A percentile compares a stretch with the other conserved stretches of the same genome.
Evolutionary conservation across 257 asterid genomes (phyloP).

Genomic region (Ilex aquifolium): DNA sequence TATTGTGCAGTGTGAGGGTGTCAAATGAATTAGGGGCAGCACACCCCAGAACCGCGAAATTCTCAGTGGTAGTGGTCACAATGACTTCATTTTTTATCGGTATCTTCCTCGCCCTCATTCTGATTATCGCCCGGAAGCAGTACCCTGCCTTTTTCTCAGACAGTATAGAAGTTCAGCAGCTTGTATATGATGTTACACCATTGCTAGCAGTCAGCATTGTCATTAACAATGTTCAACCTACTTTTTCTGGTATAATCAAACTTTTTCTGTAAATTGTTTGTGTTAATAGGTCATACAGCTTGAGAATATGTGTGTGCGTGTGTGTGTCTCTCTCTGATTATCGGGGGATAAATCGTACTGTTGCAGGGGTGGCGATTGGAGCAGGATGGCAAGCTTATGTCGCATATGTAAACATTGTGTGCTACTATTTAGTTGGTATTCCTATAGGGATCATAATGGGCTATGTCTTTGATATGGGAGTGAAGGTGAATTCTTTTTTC

Average conservation of each 20-base stretch:
- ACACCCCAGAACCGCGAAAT: conserved; percentile 34
- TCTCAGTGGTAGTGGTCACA: conserved; percentile 36
- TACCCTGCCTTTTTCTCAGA: conserved; percentile 40
- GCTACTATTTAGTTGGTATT: conserved; percentile 39
- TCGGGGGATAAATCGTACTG: not conserved
- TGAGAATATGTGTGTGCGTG: too few relatives aligned
- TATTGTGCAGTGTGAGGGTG: conserved; percentile 41
- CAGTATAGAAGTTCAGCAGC: conserved; percentile 21
- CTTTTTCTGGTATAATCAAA: conserved; percentile 36
- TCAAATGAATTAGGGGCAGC: conserved; percentile 45
- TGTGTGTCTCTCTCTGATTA: not conserved
- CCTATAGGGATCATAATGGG: conserved; percentile 40
- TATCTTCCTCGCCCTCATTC: conserved; percentile 22
- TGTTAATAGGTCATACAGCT: not conserved
- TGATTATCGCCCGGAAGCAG: conserved; percentile 18
- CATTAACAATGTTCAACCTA: conserved; percentile 31
- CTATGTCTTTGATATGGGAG: conserved; percentile 30
- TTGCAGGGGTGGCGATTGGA: conserved; percentile 47
- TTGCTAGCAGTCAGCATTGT: conserved; percentile 38
- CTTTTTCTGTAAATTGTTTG: not conserved
- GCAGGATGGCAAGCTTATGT: conserved; percentile 58
- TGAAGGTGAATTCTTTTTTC: conserved; percentile 19
- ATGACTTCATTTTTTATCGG: conserved; percentile 27
- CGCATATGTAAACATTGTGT: conserved; percentile 30
- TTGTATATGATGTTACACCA: conserved; percentile 45